These are phyloP conservation scores for Asclepias syriaca DNA, from an alignment of 257 asterid species.

Conservation along the genomic window DNA sequence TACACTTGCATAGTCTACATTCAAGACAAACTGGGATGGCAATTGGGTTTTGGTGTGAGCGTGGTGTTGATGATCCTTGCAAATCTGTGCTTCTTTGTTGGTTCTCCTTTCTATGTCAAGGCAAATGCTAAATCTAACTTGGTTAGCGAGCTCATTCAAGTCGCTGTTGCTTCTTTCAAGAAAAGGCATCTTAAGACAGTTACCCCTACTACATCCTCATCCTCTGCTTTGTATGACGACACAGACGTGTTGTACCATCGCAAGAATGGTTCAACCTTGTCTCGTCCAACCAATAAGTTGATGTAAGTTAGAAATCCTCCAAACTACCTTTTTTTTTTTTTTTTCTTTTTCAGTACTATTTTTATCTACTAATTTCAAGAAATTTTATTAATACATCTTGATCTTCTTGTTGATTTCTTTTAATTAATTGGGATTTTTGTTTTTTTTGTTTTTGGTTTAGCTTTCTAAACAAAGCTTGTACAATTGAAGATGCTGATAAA, in stretches of 20 bases:
- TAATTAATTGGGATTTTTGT: too few relatives aligned
- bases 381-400: too few relatives aligned
- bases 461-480: conserved; percentile 73
- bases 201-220: background rate
- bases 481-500: conserved; percentile 31
- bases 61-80: conserved; percentile 24
- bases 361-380: too few relatives aligned
- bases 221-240: background rate
- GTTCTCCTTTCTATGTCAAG: conserved; percentile 40
- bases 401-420: too few relatives aligned
- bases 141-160: conserved; percentile 39
- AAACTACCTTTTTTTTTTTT: too few relatives aligned
- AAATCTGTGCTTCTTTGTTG: conserved; percentile 37
- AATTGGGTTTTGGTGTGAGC: conserved; percentile 58
- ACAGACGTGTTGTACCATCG: conserved; percentile 24
- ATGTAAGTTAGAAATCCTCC: conserved; percentile 26
- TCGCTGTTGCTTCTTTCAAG: conserved; percentile 41
- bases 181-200: conserved; percentile 32
- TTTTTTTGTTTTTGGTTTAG: conserved; percentile 15
- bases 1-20: conserved; percentile 56
- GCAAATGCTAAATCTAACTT: conserved; percentile 36
- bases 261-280: conserved; percentile 25
- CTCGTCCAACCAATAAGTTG: conserved; percentile 47
- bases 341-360: too few relatives aligned
- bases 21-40: conserved; percentile 75